Base-by-base conservation (phyloP, 1,139 yeast genomes). In the Arxiozyma slooffiae region DNA sequence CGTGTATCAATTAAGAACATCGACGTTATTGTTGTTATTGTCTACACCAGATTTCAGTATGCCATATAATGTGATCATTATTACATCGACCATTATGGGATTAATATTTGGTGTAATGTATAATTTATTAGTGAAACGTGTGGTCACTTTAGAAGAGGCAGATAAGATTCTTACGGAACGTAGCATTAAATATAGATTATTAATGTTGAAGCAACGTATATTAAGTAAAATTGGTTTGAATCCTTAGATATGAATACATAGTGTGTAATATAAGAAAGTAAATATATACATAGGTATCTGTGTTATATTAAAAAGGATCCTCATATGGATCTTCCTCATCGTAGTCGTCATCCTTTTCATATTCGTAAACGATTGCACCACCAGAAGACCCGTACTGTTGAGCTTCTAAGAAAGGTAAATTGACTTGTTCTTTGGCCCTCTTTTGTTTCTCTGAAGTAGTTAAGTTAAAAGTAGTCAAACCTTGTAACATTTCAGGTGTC, bases 21-120 rank as follows among this genome's bases (percentile, higher is more conserved):
- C 97, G 1, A 85, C 97, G 44, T 75, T 90, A 50, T 72, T 94
- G 52, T 73, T 94, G 47, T 81, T 95, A 0, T 75, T 94, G 49
- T 97, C 98, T 1, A 94, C 97, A 0, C 99, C 99, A 0, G 99
- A 94, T 71, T 94, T 94, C 68, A 86, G 96, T 53, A 94, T 94
- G 99, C 98, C 98, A 1, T 94, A 94, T 66, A 94, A 94, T 62
- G 99, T 94, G 46, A 92, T 94, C 53, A 94, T 94, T 47, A 74
- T 94, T 56, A 87, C 97, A 0, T 87, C 96, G 23, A 94, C 98
- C 0, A 85, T 89, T 11, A 85, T 92, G 85, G 90, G 98, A 0
- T 71, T 92, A 54, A 82, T 92, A 0, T 92, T 90, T 70, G 98
- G 98, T 3, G 80, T 94, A 0, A 63, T 90, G 8, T 89, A 82